Percentiles rank a stretch among this genome's conserved stretches.
Conservation (phyloP, 2,329 filamentous ascomycete species). For the Aspergillus fumigatus region DNA sequence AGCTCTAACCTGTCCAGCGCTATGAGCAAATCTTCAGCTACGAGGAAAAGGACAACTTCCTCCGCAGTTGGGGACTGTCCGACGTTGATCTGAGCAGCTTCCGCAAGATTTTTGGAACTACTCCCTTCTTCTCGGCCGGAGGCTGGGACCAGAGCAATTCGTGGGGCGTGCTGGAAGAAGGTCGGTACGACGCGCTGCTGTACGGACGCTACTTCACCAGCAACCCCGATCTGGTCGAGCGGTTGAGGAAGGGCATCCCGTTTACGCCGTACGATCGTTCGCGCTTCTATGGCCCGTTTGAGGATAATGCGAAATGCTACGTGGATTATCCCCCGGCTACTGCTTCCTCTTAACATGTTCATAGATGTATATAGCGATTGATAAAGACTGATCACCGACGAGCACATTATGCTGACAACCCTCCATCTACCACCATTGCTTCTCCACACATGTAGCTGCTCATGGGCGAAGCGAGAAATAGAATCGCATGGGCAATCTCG, state of each 20-base stretch:
- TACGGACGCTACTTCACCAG: slow-evolving; percentile 48
- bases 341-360: not conserved
- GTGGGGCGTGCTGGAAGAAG: slow-evolving; percentile 47
- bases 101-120: slow-evolving; percentile 48
- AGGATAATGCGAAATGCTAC: slow-evolving; percentile 29
- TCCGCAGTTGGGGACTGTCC: slow-evolving; percentile 45
- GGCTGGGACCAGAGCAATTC: slow-evolving; percentile 51
- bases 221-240: slow-evolving; percentile 47
- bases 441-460: slow-evolving; percentile 43
- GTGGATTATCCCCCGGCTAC: slow-evolving; percentile 23
- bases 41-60: slow-evolving; percentile 47
- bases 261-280: slow-evolving; percentile 42
- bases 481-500: slow-evolving; percentile 52
- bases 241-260: slow-evolving; percentile 39
- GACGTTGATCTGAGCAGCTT: slow-evolving; percentile 46
- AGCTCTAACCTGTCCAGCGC: slow-evolving; percentile 20
- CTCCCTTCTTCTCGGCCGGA: slow-evolving; percentile 54
- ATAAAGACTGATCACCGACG: not conserved
- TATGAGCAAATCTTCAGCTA: slow-evolving; percentile 51
- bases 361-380: slow-evolving; percentile 8
- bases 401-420: slow-evolving; percentile 16
- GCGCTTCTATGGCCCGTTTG: slow-evolving; percentile 42
- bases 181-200: slow-evolving; percentile 45
- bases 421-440: slow-evolving; percentile 25
- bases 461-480: slow-evolving; percentile 40